phyloP scores from a whole-genome alignment of 1,284 basidiomycete genomes.

The Amylostereum chailletii region DNA sequence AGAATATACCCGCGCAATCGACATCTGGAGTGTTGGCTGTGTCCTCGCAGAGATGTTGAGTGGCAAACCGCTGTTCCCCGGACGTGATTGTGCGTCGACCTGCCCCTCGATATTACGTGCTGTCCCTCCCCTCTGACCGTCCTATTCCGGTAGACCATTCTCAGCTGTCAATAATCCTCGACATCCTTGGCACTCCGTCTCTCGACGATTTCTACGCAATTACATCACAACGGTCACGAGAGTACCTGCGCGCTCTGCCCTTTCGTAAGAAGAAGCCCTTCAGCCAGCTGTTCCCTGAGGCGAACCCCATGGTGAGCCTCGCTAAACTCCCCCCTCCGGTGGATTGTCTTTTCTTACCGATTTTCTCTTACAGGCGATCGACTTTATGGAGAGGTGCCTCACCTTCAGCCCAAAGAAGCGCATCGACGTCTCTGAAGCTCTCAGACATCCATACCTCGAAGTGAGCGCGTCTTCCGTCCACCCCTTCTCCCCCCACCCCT shows the following conservation, averaged over 20 bases:
- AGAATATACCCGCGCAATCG: slow-evolving; percentile 88
- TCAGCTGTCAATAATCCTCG: slow-evolving; percentile 80
- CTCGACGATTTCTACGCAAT: slow-evolving; percentile 93
- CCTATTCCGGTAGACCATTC: slow-evolving; percentile 68
- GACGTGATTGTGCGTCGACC: slow-evolving; percentile 57
- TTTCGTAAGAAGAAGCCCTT: slow-evolving; percentile 86
- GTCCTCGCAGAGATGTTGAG: slow-evolving; percentile 92
- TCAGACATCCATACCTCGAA: slow-evolving; percentile 89
- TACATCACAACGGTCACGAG: slow-evolving; percentile 76
- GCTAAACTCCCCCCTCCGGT: not conserved
- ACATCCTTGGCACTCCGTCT: slow-evolving; percentile 84
- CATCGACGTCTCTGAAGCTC: slow-evolving; percentile 85
- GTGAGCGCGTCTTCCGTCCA: slow-evolving; percentile 25
- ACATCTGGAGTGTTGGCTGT: slow-evolving; percentile 91
- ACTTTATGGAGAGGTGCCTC: slow-evolving; percentile 82
- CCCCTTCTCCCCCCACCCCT: slow-evolving; percentile 2
- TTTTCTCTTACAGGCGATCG: slow-evolving; percentile 50
- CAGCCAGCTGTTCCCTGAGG: slow-evolving; percentile 65
- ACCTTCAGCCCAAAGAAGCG: slow-evolving; percentile 91
- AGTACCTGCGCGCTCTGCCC: slow-evolving; percentile 89
- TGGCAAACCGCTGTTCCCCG: slow-evolving; percentile 86
- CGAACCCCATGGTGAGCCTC: slow-evolving; percentile 61
- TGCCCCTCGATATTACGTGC: slow-evolving; percentile 4
- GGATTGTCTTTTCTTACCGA: not conserved
- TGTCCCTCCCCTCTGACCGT: not conserved